phyloP scores from a whole-genome alignment of 768 basidiomycete species.

The Mycena olivaceomarginata region DNA sequence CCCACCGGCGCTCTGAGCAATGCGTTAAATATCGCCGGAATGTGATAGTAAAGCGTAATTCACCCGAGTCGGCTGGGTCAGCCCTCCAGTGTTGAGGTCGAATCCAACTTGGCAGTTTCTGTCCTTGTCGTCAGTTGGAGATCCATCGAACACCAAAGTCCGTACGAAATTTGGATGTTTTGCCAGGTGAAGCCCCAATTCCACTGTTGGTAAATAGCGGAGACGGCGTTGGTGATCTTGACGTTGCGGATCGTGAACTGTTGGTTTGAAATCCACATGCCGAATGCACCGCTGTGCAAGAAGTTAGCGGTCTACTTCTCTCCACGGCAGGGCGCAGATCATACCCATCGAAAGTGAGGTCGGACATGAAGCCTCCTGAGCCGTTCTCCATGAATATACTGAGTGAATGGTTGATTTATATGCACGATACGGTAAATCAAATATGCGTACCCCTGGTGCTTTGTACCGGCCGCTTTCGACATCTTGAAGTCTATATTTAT shows the following conservation, averaged over 20 bases:
- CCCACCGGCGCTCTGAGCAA: constrained; percentile 5
- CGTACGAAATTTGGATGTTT: constrained; percentile 27
- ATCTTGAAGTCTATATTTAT: constrained; percentile 63
- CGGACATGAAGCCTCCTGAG: constrained; percentile 66
- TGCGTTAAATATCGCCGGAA: neutral
- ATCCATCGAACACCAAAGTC: neutral
- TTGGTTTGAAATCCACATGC: constrained; percentile 35
- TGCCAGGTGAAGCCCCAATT: constrained; percentile 34
- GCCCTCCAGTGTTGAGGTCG: constrained; percentile 20
- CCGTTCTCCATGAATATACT: constrained; percentile 66
- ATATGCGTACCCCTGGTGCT: constrained; percentile 54
- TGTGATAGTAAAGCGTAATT: neutral
- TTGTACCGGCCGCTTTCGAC: constrained; percentile 57
- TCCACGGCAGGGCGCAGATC: neutral
- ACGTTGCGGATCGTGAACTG: constrained; percentile 36
- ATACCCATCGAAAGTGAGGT: constrained; percentile 34
- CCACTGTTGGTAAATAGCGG: constrained; percentile 17
- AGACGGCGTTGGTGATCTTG: constrained; percentile 20
- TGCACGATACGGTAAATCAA: too few relatives aligned
- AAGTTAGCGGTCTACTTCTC: neutral
- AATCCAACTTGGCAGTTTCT: constrained; percentile 28
- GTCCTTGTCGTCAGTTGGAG: neutral
- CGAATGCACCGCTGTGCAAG: constrained; percentile 20
- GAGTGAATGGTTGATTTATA: too few relatives aligned
- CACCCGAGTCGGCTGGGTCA: constrained; percentile 19